Evolutionary conservation across 257 asterid species (phyloP), one percentile per base, ranked within the genome.

Genomic region (Przewalskia tangutica): DNA sequence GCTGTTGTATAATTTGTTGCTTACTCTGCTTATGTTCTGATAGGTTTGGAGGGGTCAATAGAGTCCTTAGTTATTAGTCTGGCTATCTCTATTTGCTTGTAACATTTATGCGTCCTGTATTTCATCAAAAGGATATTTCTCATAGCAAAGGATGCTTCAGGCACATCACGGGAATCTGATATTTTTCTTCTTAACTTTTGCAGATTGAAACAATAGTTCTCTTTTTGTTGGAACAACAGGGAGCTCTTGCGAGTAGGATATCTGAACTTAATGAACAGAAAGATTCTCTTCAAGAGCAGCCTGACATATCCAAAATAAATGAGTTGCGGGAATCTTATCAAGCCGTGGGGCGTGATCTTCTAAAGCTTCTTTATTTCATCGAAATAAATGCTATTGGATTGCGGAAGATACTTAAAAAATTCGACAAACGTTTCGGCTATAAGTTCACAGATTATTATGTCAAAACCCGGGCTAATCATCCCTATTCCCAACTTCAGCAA

Each of bases 401-500:
- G 44, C 86, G 98, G 80, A 94, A 96, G 90, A 94, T 96, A 88
- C 97, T 95, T 50, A 95, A 95, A 90, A 95, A 95, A 86, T 91
- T 94, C 60, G 99, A 95, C 85, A 95, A 95, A 91, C 89, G 98
- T 71, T 88, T 95, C 79, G 94, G 97, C 70, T 91, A 93, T 89
- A 91, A 87, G 83, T 95, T 95, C 91, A 94, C 99, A 13, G 93
- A 93, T 86, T 92, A 95, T 86, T 95, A 95, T 68, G 97, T 95
- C 81, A 94, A 91, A 86, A 94, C 99, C 77, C 98, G 98, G 77
- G 97, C 98, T 40, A 94, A 95, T 84, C 98, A 94, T 88, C 99
- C 99, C 53, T 96, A 96, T 89, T 96, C 99, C 80, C 99, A 93
- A 83, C 99, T 94, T 84, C 98, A 90, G 90, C 98, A 94, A 89